phyloP scores from a whole-genome alignment of 2,329 filamentous ascomycete genomes.

The Fusarium temperatum region DNA sequence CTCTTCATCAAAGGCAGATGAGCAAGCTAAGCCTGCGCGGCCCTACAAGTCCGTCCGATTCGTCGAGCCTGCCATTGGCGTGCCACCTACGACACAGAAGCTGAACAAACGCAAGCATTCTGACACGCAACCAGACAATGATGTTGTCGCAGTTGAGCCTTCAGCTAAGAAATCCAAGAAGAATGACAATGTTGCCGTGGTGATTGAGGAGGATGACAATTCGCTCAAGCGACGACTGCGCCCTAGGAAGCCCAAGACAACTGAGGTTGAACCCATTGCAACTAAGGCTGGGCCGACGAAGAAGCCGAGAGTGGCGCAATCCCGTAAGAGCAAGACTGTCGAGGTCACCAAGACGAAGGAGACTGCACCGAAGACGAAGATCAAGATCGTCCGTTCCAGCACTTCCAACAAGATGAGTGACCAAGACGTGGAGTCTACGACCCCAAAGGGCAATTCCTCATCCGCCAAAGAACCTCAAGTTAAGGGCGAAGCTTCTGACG shows the following conservation, averaged over 20 bases:
- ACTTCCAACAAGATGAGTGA: neutral
- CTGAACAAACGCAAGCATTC: conserved; percentile 12
- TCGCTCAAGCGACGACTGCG: conserved; percentile 35
- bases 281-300: conserved; percentile 9
- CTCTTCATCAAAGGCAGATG: conserved; percentile 34
- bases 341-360: conserved; percentile 2
- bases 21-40: conserved; percentile 11
- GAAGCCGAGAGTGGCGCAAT: conserved; percentile 4
- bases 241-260: conserved; percentile 29
- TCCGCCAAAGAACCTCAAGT: neutral
- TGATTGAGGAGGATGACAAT: conserved; percentile 11
- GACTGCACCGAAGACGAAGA: neutral
- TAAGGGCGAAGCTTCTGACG: conserved; percentile 10
- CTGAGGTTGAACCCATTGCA: conserved; percentile 10
- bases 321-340: conserved; percentile 6
- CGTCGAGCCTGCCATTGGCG: conserved; percentile 34
- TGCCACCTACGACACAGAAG: conserved; percentile 25
- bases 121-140: neutral
- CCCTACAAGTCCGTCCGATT: conserved; percentile 39
- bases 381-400: conserved; percentile 4
- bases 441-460: neutral
- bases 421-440: neutral
- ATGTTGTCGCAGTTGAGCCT: neutral
- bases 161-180: neutral
- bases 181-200: neutral